A percentile compares a stretch with the other conserved stretches of the same genome.
Evolutionary conservation across 345 rosid species (phyloP).

Genomic region (Cochlearia excelsa): DNA sequence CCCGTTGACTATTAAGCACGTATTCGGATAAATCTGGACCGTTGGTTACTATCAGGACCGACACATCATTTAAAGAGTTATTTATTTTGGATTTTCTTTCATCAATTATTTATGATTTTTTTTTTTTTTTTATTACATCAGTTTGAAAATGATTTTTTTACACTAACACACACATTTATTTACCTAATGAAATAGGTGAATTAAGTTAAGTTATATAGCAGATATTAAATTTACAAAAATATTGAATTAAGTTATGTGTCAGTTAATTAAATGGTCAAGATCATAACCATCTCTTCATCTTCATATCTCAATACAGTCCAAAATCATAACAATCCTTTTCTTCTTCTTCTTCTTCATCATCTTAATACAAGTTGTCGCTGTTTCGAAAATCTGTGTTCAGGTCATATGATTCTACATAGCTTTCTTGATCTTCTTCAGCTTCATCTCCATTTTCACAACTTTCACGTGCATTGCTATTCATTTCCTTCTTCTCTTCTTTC

Average conservation of each 20-base stretch:
- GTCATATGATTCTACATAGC: slow-evolving; percentile 19
- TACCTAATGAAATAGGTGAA: too few species aligned
- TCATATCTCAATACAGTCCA: slow-evolving; percentile 12
- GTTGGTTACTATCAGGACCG: too few species aligned
- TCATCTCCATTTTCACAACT: slow-evolving; percentile 21
- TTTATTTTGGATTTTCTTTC: too few species aligned
- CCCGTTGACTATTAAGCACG: slow-evolving; percentile 20
- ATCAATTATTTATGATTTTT: too few species aligned
- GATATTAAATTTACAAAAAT: too few species aligned
- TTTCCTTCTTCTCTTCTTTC: background rate
- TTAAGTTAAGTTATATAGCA: too few species aligned
- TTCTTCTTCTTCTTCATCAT: slow-evolving; percentile 16
- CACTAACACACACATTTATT: too few species aligned
- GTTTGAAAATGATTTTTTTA: too few species aligned
- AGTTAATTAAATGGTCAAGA: too few species aligned
- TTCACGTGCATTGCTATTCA: slow-evolving; percentile 15
- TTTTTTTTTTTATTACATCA: too few species aligned
- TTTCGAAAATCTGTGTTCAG: slow-evolving; percentile 11
- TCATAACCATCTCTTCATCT: background rate
- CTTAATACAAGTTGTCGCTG: slow-evolving; percentile 8
- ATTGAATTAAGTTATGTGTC: too few species aligned
- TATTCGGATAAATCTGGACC: slow-evolving; percentile 12
- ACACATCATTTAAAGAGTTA: too few species aligned
- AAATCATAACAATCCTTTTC: slow-evolving; percentile 18
- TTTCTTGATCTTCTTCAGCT: slow-evolving; percentile 18